Percentiles rank a stretch among this genome's conserved stretches.
Conservation (phyloP, 345 rosid species). For the Nephelium lappaceum region DNA sequence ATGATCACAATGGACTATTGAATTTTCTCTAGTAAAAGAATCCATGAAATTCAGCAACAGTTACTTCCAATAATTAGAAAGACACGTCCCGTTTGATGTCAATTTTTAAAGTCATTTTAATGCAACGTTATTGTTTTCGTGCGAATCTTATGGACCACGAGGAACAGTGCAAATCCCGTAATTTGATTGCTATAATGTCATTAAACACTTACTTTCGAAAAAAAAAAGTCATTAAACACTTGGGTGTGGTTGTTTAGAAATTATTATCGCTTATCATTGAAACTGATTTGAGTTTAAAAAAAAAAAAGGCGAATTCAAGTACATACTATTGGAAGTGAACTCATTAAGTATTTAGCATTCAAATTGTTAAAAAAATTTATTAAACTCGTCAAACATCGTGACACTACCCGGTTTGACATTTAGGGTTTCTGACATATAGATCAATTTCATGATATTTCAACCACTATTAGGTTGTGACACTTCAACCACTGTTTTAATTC, state of each 20-base stretch:
- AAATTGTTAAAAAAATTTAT: too few species aligned
- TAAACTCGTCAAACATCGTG: too few species aligned
- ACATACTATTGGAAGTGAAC: too few species aligned
- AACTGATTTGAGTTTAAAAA: too few species aligned
- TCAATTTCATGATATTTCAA: too few species aligned
- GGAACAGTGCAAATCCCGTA: background rate
- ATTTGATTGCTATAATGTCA: background rate
- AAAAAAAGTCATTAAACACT: background rate
- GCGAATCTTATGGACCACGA: background rate
- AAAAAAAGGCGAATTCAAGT: too few species aligned
- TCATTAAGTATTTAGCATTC: too few species aligned
- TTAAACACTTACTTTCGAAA: background rate
- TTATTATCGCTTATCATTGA: background rate
- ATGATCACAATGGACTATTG: background rate
- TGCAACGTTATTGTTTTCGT: background rate
- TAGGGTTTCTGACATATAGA: too few species aligned
- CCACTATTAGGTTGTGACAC: too few species aligned
- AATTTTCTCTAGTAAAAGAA: background rate
- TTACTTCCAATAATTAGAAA: slow-evolving; percentile 20
- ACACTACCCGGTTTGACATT: too few species aligned
- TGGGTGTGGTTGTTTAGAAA: background rate
- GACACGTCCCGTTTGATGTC: background rate
- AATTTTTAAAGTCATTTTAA: background rate
- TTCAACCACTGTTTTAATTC: too few species aligned
- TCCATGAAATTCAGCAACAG: slow-evolving; percentile 6